Evolutionary conservation across 2,329 filamentous ascomycete genomes (phyloP), one percentile per base, ranked within the genome.

Genomic region (Fusarium tjaetaba): DNA sequence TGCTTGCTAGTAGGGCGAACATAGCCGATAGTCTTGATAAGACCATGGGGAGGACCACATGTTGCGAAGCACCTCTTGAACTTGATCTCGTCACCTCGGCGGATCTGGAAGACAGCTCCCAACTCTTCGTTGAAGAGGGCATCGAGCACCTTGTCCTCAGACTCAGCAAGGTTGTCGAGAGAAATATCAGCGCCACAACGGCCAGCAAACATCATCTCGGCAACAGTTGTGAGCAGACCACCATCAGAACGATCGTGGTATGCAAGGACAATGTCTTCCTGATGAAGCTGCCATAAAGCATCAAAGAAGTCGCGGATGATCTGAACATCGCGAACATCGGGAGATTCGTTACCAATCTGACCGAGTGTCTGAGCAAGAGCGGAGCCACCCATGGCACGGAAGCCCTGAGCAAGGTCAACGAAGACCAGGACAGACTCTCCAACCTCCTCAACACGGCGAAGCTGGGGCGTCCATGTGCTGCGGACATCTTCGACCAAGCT

Each of bases 201-300:
- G 34, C 96, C 96, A 38, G 96, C 96, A 81, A 98, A 98, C 90
- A 97, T 97, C 96, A 98, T 98, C 84, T 99, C 96, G 6, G 92
- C 94, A 39, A 98, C 85, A 11, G 96, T 95, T 2, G 96, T 96
- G 80, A 98, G 90, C 15, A 98, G 86, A 78, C 96, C 96, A 81
- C 96, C 96, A 81, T 98, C 96, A 0, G 95, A 98, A 52, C 93
- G 89, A 82, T 98, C 96, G 81, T 98, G 96, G 81, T 98, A 98
- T 7, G 96, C 96, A 28, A 98, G 89, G 16, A 98, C 95, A 43
- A 88, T 83, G 48, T 85, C 84, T 83, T 86, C 82, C 88, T 78
- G 77, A 78, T 92, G 90, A 55, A 92, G 83, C 77, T 91, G 89
- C 52, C 85, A 85, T 30, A 97, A 87, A 4, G 96, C 96, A 81